phyloP scores from a whole-genome alignment of 1,139 yeast species.

The Geotrichum cucujoidarum region DNA sequence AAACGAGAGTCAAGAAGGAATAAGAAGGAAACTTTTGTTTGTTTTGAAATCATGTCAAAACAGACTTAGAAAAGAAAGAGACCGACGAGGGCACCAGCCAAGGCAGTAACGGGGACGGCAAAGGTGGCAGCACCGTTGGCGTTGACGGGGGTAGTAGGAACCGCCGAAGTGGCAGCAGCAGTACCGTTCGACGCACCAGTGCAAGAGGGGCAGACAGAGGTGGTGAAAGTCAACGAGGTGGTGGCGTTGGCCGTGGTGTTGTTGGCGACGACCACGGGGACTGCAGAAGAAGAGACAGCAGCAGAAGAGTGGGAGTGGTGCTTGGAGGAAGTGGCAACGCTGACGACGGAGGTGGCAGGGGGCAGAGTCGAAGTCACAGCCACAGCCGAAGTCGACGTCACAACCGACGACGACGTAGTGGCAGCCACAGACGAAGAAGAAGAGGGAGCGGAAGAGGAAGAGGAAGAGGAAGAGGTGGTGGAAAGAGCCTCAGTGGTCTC shows the following conservation, averaged over 20 bases:
- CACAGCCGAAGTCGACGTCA: not conserved
- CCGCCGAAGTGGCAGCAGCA: not conserved
- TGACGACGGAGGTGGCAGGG: not conserved
- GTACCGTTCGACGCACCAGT: not conserved
- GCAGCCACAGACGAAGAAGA: conserved; percentile 1
- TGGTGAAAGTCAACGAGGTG: not conserved
- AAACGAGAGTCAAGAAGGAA: not conserved
- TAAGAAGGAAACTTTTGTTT: conserved; percentile 2
- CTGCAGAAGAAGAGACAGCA: not conserved
- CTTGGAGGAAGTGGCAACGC: not conserved
- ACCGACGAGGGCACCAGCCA: not conserved
- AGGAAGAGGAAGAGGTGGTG: conserved; percentile 1
- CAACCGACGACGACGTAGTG: not conserved
- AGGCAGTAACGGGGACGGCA: not conserved
- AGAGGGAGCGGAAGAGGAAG: not conserved
- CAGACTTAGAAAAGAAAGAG: too few relatives aligned
- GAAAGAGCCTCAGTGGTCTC: conserved; percentile 1
- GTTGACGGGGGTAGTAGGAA: too few relatives aligned
- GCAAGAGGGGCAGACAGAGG: not conserved
- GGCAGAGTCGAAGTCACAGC: not conserved
- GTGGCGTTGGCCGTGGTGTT: not conserved
- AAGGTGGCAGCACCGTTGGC: not conserved
- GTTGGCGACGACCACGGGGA: not conserved
- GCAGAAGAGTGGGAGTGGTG: not conserved
- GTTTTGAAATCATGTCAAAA: too few relatives aligned